Evolutionary conservation across 106 monocot species (phyloP).

Genomic region (Dendrobium officinale): DNA sequence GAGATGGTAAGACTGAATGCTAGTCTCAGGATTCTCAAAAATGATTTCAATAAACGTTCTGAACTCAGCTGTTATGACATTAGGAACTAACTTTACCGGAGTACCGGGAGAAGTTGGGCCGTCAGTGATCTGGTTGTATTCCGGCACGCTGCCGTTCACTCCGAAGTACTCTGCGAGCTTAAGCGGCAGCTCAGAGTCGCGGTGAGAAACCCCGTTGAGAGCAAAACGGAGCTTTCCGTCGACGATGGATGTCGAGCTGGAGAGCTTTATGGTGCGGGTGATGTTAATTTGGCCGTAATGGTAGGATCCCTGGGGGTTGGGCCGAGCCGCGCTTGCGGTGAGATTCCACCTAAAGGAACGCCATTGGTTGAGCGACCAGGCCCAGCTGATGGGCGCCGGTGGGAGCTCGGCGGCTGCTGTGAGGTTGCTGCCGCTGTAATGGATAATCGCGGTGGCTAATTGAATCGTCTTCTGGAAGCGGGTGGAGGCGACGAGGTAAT

Average conservation of each 20-base stretch:
- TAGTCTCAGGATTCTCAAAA: conserved; percentile 58
- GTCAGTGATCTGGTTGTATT: conserved; percentile 51
- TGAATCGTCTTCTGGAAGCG: conserved; percentile 31
- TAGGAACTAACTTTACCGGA: conserved; percentile 25
- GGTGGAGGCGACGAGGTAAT: conserved; percentile 40
- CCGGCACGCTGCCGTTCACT: conserved; percentile 28
- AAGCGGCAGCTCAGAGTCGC: conserved; percentile 27
- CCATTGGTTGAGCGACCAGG: conserved; percentile 44
- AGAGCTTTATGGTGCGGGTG: conserved; percentile 43
- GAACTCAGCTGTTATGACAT: conserved; percentile 37
- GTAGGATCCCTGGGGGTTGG: conserved; percentile 54
- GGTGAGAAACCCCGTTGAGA: conserved; percentile 59
- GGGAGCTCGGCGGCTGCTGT: conserved; percentile 25
- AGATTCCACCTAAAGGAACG: conserved; percentile 54
- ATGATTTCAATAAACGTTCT: conserved; percentile 64
- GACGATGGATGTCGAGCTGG: conserved; percentile 19
- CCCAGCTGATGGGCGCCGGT: conserved; percentile 24
- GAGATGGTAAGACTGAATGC: conserved; percentile 57
- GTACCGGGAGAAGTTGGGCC: conserved; percentile 9
- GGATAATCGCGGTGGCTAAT: conserved; percentile 29
- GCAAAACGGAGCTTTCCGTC: conserved; percentile 53
- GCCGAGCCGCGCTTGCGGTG: conserved; percentile 46
- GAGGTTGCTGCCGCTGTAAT: conserved; percentile 26
- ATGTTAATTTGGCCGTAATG: conserved; percentile 48
- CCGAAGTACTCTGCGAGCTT: conserved; percentile 77